phyloP scores from a whole-genome alignment of 73 alveolate genomes.

The Blepharisma japonicum region DNA sequence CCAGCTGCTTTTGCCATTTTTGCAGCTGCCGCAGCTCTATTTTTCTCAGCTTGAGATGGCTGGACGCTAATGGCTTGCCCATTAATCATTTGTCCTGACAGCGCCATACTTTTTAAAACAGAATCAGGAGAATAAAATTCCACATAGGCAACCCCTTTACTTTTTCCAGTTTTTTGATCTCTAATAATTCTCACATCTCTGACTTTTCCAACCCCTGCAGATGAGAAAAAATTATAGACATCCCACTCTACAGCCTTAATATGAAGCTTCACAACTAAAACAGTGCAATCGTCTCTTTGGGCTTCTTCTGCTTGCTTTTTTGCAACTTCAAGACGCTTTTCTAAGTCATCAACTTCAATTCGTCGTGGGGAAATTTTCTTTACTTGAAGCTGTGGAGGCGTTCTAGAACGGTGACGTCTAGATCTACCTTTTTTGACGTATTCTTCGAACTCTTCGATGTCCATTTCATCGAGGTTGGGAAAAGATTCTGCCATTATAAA shows the following conservation, averaged over 20 bases:
- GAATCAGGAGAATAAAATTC: constrained; percentile 94
- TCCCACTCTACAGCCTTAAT: constrained; percentile 87
- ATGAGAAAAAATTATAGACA: constrained; percentile 83
- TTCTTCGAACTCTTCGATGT: constrained; percentile 22
- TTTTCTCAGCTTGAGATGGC: constrained; percentile 94
- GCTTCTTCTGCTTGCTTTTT: constrained; percentile 85
- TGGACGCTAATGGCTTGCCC: constrained; percentile 88
- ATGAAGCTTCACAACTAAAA: constrained; percentile 80
- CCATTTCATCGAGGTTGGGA: constrained; percentile 25
- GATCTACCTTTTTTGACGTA: constrained; percentile 20
- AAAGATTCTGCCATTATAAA: neutral
- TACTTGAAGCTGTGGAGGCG: constrained; percentile 38
- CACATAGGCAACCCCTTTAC: constrained; percentile 93
- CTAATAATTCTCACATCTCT: constrained; percentile 92
- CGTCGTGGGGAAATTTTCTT: constrained; percentile 43
- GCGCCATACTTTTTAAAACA: constrained; percentile 80
- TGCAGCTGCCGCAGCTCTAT: constrained; percentile 90
- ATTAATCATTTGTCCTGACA: constrained; percentile 75
- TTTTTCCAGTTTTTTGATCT: constrained; percentile 87
- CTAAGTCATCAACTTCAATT: constrained; percentile 33
- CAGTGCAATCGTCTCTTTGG: constrained; percentile 91
- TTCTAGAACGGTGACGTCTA: constrained; percentile 34
- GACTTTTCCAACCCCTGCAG: constrained; percentile 80
- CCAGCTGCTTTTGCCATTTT: constrained; percentile 71
- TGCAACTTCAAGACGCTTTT: constrained; percentile 49